Base-by-base conservation (phyloP, 352 stramenopile species). In the Pythium sp. region DNA sequence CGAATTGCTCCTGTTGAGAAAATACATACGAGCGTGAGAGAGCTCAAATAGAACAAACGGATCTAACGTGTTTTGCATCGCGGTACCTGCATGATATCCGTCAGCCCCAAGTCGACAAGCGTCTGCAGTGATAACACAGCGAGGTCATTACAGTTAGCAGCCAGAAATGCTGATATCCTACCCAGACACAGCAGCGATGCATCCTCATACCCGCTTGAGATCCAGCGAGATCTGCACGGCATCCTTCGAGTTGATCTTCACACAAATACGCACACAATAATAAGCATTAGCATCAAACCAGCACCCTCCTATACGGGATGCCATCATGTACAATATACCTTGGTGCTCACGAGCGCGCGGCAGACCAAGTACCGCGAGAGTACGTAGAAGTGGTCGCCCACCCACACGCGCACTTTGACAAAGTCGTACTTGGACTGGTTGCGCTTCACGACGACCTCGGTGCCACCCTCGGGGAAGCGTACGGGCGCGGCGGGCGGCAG, bases 381-480 rank as follows among this genome's bases (percentile, higher is more conserved):
- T 59, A 96, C 89, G 80, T 96, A 96, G 47, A 94, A 87, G 62
- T 96, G 89, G 77, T 96, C 89, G 64, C 92, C 82, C 54, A 96
- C 86, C 89, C 89, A 96, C 58, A 96, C 89, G 68, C 89, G 89
- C 68, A 96, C 89, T 74, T 95, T 96, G 66, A 96, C 83, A 62
- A 94, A 96, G 67, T 96, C 89, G 73, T 96, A 96, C 71, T 96
- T 96, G 41, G 86, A 94, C 74, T 96, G 86, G 73, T 96, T 96
- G 30, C 86, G 80, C 72, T 90, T 92, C 49, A 86, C 81, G 36
- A 77, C 84, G 8, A 85, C 77, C 64, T 90, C 81, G 8, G 56
- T 55, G 54, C 61, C 58, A 30, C 61, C 61, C 32, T 69, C 67
- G 2, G 67, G 54, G 56, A 69, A 68, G 32, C 61, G 61, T 36